Conservation (phyloP, 306 rosid genomes). For the Quercus ilex region DNA sequence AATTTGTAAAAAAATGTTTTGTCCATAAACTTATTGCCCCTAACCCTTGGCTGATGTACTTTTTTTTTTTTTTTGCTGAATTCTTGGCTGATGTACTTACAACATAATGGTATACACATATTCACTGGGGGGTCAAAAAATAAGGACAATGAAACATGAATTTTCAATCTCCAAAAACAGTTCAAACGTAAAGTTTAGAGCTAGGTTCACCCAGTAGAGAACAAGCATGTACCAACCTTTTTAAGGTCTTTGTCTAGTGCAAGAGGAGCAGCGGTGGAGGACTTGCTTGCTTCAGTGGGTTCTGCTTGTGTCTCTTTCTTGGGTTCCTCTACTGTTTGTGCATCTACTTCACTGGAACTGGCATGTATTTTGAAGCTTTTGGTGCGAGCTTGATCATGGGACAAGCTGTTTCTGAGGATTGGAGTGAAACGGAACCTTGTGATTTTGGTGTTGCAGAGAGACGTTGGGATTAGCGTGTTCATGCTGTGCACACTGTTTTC, state of each 20-base stretch:
- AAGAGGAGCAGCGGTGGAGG: slow-evolving; percentile 35
- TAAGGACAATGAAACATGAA: too few species aligned
- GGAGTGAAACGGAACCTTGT: slow-evolving; percentile 27
- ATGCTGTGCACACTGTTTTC: slow-evolving; percentile 14
- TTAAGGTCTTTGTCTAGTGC: slow-evolving; percentile 81
- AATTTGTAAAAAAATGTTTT: too few species aligned
- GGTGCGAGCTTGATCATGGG: slow-evolving; percentile 19
- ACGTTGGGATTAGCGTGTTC: slow-evolving; percentile 51
- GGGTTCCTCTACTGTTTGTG: slow-evolving; percentile 32
- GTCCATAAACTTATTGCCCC: too few species aligned
- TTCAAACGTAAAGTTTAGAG: neutral
- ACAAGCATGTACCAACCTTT: slow-evolving; percentile 43
- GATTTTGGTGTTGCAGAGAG: slow-evolving; percentile 36
- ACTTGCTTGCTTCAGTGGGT: slow-evolving; percentile 23
- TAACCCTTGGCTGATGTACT: too few species aligned
- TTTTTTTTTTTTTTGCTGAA: too few species aligned
- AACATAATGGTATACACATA: too few species aligned
- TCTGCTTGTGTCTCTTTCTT: slow-evolving; percentile 22
- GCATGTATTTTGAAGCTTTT: slow-evolving; percentile 39
- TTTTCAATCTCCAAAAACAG: too few species aligned
- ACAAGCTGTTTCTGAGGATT: neutral
- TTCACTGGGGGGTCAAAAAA: too few species aligned
- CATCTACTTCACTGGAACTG: slow-evolving; percentile 55
- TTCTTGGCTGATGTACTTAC: too few species aligned
- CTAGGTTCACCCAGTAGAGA: neutral